These are phyloP conservation scores for Pleoardoris graminearum DNA, from an alignment of 2,329 filamentous ascomycete genomes.

Conservation along the genomic window DNA sequence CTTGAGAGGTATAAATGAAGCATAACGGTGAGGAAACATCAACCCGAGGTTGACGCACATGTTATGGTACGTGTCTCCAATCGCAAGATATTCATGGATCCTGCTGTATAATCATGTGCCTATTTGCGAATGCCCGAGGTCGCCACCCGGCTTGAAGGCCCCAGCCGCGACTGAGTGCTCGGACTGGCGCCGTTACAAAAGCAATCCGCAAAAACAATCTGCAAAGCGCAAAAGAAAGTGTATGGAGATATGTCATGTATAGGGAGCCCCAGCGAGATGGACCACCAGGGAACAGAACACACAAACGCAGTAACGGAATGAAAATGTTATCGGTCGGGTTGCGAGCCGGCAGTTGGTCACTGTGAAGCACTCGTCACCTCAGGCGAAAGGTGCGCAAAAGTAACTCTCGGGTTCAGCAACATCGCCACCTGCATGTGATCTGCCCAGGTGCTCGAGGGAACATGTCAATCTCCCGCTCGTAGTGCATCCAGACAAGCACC, in stretches of 20 bases:
- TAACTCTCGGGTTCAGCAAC: neutral
- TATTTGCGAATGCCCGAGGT: neutral
- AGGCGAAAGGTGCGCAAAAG: neutral
- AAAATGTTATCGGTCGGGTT: neutral
- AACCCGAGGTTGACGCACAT: slow-evolving; percentile 1
- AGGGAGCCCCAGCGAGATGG: neutral
- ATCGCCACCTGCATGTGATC: neutral
- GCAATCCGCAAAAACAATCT: neutral
- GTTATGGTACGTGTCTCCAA: slow-evolving; percentile 20
- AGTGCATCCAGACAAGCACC: neutral
- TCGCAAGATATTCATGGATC: neutral
- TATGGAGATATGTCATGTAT: no score
- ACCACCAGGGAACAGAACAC: neutral
- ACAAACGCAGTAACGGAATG: slow-evolving; percentile 2
- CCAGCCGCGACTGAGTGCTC: neutral
- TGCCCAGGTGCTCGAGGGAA: neutral
- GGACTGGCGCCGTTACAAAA: neutral
- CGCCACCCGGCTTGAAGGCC: neutral
- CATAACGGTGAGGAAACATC: neutral
- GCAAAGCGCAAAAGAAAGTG: neutral
- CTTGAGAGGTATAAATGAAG: no score
- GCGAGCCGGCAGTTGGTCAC: neutral
- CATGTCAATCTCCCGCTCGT: neutral
- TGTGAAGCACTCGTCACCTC: neutral
- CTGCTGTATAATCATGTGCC: neutral